Percentiles rank a stretch among this genome's conserved stretches.
Conservation (phyloP, 2,329 filamentous ascomycete species). For the Rasamsonia emersonii region DNA sequence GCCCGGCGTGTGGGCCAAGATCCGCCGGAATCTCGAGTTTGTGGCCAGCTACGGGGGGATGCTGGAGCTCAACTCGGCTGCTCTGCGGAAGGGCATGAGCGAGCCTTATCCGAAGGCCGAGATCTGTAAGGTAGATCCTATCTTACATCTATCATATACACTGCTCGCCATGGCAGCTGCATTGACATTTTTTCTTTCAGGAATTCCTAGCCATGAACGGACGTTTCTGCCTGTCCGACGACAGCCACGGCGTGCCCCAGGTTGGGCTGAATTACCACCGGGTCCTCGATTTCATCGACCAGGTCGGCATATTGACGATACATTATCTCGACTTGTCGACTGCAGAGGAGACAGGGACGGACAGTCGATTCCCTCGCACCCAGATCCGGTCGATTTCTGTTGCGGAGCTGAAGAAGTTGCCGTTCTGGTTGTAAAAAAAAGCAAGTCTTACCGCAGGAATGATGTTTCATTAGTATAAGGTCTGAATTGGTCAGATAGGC, state of each 20-base stretch:
- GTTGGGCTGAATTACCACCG: conserved; percentile 74
- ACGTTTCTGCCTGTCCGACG: conserved; percentile 83
- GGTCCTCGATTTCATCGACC: conserved; percentile 61
- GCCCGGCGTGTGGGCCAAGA: conserved; percentile 61
- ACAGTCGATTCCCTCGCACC: conserved; percentile 30
- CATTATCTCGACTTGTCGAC: conserved; percentile 28
- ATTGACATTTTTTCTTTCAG: conserved; percentile 35
- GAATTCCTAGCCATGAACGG: conserved; percentile 66
- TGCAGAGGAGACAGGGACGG: conserved; percentile 12
- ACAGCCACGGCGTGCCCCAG: conserved; percentile 83
- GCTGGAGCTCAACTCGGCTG: conserved; percentile 83
- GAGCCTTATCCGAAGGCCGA: conserved; percentile 80
- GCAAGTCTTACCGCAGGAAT: too few species aligned
- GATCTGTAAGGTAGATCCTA: conserved; percentile 53
- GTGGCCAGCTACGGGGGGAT: conserved; percentile 68
- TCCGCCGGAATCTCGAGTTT: conserved; percentile 64
- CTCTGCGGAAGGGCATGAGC: conserved; percentile 75
- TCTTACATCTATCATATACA: conserved; percentile 3
- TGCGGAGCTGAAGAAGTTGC: conserved; percentile 26
- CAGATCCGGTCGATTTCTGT: conserved; percentile 21
- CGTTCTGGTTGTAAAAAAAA: conserved; percentile 19
- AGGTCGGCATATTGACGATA: conserved; percentile 28
- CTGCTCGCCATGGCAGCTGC: conserved; percentile 5
- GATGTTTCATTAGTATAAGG: too few species aligned
- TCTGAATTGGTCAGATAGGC: too few species aligned